These are phyloP conservation scores for Cadophora luteo-olivacea DNA, from an alignment of 2,329 filamentous ascomycete species.

Conservation along the genomic window DNA sequence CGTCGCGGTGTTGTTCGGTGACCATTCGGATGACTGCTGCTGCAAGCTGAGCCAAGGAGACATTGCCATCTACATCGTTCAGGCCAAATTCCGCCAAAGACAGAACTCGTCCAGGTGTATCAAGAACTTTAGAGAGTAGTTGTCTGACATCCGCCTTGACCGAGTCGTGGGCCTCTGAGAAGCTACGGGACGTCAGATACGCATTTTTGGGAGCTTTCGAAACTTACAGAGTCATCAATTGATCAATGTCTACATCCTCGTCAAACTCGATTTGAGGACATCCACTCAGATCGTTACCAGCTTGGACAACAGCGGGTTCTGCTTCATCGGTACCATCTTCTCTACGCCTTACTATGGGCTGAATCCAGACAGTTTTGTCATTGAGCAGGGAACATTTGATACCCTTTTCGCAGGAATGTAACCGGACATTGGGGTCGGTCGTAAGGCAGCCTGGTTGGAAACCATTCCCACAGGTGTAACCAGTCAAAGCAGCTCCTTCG, in stretches of 20 bases:
- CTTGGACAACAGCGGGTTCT: conserved; percentile 81
- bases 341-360: conserved; percentile 75
- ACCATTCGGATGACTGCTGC: conserved; percentile 37
- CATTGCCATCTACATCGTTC: conserved; percentile 31
- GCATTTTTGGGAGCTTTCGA: background rate
- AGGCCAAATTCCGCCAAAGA: conserved; percentile 37
- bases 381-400: conserved; percentile 61
- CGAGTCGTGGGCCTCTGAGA: conserved; percentile 38
- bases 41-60: conserved; percentile 36
- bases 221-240: conserved; percentile 59
- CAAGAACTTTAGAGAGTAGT: conserved; percentile 35
- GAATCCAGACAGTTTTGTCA: conserved; percentile 72
- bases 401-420: conserved; percentile 88
- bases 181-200: conserved; percentile 29
- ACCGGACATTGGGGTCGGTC: conserved; percentile 61
- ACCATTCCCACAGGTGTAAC: conserved; percentile 77
- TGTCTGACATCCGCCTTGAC: conserved; percentile 46
- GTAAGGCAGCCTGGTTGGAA: conserved; percentile 76
- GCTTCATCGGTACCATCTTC: conserved; percentile 66
- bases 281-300: conserved; percentile 75
- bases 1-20: conserved; percentile 21
- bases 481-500: conserved; percentile 73
- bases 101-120: conserved; percentile 36
- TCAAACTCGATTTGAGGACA: conserved; percentile 69
- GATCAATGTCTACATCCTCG: conserved; percentile 55